Base-by-base conservation (phyloP, 345 rosid species). In the Gossypium stocksii region DNA sequence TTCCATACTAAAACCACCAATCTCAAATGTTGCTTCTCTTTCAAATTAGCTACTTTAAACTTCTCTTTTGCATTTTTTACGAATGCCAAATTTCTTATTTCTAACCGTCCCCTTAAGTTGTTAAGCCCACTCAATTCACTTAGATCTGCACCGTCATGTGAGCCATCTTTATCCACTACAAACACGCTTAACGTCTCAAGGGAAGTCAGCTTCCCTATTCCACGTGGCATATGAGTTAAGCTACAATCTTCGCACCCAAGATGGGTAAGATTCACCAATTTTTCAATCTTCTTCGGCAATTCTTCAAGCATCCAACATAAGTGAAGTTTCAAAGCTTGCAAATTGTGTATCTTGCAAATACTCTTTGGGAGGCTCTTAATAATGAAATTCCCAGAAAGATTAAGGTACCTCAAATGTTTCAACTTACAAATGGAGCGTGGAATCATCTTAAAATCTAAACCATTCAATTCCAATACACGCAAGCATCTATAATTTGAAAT, bases 161-260 rank as follows among this genome's bases (percentile, higher is more conserved):
- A 25, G 7, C 41, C 65, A 14, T 60, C 9, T 27, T 27, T 14
- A 27, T 60, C 43, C 65, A 25, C 43, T 4, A 25, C 65, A 60
- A 60, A 60, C 19, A 1, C 0, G 65, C 65, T 14, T 60, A 60
- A 60, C 4, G 3, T 25, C 65, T 14, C n/a, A 25, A 60, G 65
- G 1, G 65, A 60, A 60, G 65, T 60, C 65, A 60, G 15, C n/a
- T 60, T 60, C 65, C 65, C 65, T 27, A 60, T 60, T 60, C 43
- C 65, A 60, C 43, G 43, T 2, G 65, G 65, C 65, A 60, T 60
- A 25, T 25, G 43, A 27, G 43, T 60, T 27, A 60, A 60, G 0
- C 43, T 2, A 3, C 34, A 29, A 3, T 29, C 34, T 0, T 0
- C 0, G 0, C 34, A 29, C 34, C 0, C 4, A 15, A 60, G 43